Percentiles rank a stretch among this genome's conserved stretches.
Evolutionary conservation across 176 grass and related monocot genomes (phyloP).

Genomic region (Avena eriantha): DNA sequence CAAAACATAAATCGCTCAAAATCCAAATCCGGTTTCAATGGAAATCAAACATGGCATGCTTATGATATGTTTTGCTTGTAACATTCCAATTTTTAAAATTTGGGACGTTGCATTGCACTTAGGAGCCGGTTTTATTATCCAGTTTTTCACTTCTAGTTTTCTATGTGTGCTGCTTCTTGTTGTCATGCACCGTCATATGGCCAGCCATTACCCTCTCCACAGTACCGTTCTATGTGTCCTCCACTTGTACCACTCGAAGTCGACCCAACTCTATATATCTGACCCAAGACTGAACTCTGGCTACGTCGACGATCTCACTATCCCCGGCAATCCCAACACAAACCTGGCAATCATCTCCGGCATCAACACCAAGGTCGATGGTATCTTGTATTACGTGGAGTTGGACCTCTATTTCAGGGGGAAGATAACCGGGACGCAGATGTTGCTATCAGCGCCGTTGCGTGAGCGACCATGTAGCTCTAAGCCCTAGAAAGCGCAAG

Average conservation of each 20-base stretch:
- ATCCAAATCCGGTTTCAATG: too few relatives aligned
- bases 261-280: neutral
- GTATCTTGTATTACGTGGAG: conserved; percentile 63
- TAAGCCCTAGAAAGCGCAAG: conserved; percentile 30
- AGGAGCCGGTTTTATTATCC: too few relatives aligned
- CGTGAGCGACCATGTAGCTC: conserved; percentile 31
- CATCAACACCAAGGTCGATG: conserved; percentile 63
- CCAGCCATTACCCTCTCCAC: too few relatives aligned
- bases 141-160: too few relatives aligned
- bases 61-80: too few relatives aligned
- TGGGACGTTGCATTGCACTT: too few relatives aligned
- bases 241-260: conserved; percentile 55
- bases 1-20: too few relatives aligned
- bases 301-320: conserved; percentile 61
- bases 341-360: conserved; percentile 47
- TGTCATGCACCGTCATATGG: too few relatives aligned
- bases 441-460: conserved; percentile 44
- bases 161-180: too few relatives aligned
- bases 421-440: conserved; percentile 53
- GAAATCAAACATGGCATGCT: too few relatives aligned
- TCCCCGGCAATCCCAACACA: neutral
- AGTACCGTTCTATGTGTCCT: too few relatives aligned
- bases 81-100: too few relatives aligned
- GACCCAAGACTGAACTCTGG: conserved; percentile 66
- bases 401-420: conserved; percentile 76